Evolutionary conservation across 306 rosid genomes (phyloP).

Genomic region (Prinsepia uniflora): DNA sequence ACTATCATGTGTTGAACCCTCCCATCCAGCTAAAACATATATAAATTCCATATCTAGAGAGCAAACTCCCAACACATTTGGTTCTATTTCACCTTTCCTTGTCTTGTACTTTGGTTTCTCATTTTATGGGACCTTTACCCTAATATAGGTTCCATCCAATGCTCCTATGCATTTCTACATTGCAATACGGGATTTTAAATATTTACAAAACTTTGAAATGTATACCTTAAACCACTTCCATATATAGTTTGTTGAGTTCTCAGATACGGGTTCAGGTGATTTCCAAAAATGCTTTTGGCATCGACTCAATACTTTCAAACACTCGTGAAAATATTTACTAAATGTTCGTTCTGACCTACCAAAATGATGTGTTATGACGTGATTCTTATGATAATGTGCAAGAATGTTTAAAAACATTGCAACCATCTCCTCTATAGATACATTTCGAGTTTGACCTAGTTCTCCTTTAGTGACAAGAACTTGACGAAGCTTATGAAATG

Average conservation of each 20-base stretch:
- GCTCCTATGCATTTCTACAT: conserved; percentile 1
- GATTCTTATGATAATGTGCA: too few relatives aligned
- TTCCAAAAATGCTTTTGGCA: background rate
- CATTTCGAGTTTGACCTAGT: too few relatives aligned
- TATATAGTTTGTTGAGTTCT: background rate
- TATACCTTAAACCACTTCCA: conserved; percentile 20
- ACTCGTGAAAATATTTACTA: conserved; percentile 3
- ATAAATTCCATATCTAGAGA: background rate
- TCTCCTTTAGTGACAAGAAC: too few relatives aligned
- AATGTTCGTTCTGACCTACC: background rate
- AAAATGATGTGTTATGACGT: background rate
- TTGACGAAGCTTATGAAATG: background rate
- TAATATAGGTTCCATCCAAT: conserved; percentile 2
- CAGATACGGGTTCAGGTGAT: background rate
- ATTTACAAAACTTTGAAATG: too few relatives aligned
- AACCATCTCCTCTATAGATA: too few relatives aligned
- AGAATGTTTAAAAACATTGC: too few relatives aligned
- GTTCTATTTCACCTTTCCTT: background rate
- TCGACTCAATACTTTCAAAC: conserved; percentile 5
- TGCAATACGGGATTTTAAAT: background rate
- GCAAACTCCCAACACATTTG: background rate
- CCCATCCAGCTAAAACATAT: background rate
- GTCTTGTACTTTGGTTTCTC: background rate
- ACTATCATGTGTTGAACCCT: background rate
- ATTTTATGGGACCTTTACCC: background rate